Evolutionary conservation across 768 basidiomycete genomes (phyloP).

Genomic region (Guyanaporus albipodus): DNA sequence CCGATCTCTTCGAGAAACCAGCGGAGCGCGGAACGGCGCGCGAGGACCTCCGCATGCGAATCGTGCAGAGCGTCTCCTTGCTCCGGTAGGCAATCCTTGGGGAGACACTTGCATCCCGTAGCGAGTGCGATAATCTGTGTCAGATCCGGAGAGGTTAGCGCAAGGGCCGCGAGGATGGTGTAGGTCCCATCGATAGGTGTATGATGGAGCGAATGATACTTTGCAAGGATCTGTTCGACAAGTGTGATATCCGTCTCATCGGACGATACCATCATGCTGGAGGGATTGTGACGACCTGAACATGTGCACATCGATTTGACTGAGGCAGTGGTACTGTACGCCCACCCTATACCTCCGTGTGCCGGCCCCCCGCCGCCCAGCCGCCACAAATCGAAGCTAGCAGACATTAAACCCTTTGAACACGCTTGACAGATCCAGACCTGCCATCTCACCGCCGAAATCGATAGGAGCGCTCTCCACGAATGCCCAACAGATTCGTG

Average conservation of each 20-base stretch:
- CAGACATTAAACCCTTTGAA: conserved; percentile 8
- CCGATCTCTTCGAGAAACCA: conserved; percentile 77
- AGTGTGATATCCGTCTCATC: conserved; percentile 23
- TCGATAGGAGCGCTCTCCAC: too few species aligned
- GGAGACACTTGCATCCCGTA: conserved; percentile 86
- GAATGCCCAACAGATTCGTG: not conserved
- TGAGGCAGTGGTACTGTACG: too few species aligned
- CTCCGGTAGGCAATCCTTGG: conserved; percentile 53
- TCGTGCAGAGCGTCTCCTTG: conserved; percentile 83
- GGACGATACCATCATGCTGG: conserved; percentile 12
- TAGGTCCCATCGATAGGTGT: conserved; percentile 53
- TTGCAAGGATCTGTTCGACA: conserved; percentile 37
- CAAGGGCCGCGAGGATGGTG: conserved; percentile 57
- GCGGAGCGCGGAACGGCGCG: conserved; percentile 68
- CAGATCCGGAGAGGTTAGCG: conserved; percentile 39
- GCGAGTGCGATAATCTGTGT: conserved; percentile 64
- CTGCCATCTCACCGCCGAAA: not conserved
- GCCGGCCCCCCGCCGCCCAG: conserved; percentile 9
- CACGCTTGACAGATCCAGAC: not conserved
- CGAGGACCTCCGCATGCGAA: conserved; percentile 90
- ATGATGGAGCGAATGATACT: conserved; percentile 46
- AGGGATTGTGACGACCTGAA: too few species aligned
- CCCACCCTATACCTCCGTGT: too few species aligned
- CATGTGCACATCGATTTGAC: too few species aligned
- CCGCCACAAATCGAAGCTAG: conserved; percentile 3